A percentile compares a stretch with the other conserved stretches of the same genome.
These are phyloP conservation scores for Mycena kentingensis DNA, from an alignment of 768 basidiomycete species.

Conservation along the genomic window DNA sequence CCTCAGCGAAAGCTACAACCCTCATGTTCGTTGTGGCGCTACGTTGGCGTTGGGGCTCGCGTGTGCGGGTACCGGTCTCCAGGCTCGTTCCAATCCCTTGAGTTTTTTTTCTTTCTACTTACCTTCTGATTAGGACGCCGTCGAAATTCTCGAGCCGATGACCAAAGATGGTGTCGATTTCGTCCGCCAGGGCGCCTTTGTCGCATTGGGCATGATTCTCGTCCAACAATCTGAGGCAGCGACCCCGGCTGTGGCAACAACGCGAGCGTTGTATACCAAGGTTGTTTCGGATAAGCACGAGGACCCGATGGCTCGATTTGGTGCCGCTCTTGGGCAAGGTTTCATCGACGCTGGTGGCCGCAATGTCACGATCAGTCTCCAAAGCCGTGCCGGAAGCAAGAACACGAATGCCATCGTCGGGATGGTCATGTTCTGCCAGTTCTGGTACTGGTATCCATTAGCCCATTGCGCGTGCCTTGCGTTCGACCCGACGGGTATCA, in stretches of 20 bases:
- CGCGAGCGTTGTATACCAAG: constrained; percentile 84
- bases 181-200: constrained; percentile 95
- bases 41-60: constrained; percentile 96
- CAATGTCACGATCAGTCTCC: constrained; percentile 92
- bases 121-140: constrained; percentile 70
- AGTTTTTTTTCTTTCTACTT: neutral
- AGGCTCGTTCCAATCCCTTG: constrained; percentile 49
- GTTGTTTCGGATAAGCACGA: constrained; percentile 96
- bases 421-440: constrained; percentile 98
- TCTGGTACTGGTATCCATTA: constrained; percentile 99
- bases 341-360: constrained; percentile 97
- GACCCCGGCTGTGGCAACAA: constrained; percentile 77
- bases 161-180: constrained; percentile 98
- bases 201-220: constrained; percentile 94
- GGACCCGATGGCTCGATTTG: constrained; percentile 98
- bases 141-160: constrained; percentile 97
- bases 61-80: constrained; percentile 94
- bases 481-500: constrained; percentile 94
- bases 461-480: constrained; percentile 91
- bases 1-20: constrained; percentile 97
- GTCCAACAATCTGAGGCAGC: constrained; percentile 94
- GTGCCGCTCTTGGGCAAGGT: constrained; percentile 93
- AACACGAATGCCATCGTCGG: constrained; percentile 96
- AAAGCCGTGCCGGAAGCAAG: constrained; percentile 88
- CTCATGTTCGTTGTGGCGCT: constrained; percentile 96